phyloP scores from a whole-genome alignment of 495 filamentous ascomycete genomes.

The Podospora appendiculata region DNA sequence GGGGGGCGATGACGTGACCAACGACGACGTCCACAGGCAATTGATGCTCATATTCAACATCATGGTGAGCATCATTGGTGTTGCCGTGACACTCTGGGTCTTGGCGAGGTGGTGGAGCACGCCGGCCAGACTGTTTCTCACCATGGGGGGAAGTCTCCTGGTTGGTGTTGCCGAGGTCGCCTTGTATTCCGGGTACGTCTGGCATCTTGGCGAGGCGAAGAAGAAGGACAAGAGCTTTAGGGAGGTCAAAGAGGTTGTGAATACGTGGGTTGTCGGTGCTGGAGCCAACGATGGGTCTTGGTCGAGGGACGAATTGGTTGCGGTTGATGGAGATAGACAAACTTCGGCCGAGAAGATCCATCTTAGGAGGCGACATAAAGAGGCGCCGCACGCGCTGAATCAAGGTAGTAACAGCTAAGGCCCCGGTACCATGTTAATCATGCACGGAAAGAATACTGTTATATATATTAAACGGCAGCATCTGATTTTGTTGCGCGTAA shows the following conservation, averaged over 20 bases:
- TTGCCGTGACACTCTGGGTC: constrained; percentile 65
- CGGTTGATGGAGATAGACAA: constrained; percentile 3
- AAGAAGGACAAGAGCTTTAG: constrained; percentile 52
- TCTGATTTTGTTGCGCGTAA: no score
- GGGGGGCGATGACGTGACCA: constrained; percentile 49
- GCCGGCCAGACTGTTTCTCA: constrained; percentile 59
- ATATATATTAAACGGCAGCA: no score
- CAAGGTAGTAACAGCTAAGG: neutral
- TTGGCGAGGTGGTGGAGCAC: constrained; percentile 62
- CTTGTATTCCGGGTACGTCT: constrained; percentile 79
- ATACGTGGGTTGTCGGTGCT: constrained; percentile 60
- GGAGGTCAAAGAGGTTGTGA: constrained; percentile 64
- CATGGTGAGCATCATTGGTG: constrained; percentile 62
- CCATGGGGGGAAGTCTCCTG: constrained; percentile 56
- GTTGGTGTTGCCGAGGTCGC: constrained; percentile 83
- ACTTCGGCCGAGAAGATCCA: constrained; percentile 12
- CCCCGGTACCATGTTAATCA: neutral
- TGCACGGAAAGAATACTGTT: neutral
- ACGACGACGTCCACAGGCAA: constrained; percentile 67
- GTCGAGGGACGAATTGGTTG: constrained; percentile 32
- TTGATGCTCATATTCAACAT: constrained; percentile 69
- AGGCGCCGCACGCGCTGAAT: neutral
- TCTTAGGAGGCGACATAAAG: constrained; percentile 25
- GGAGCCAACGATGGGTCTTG: constrained; percentile 25
- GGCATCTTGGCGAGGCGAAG: constrained; percentile 67